These are phyloP conservation scores for Primulina tabacum DNA, from an alignment of 257 asterid species.

Conservation along the genomic window DNA sequence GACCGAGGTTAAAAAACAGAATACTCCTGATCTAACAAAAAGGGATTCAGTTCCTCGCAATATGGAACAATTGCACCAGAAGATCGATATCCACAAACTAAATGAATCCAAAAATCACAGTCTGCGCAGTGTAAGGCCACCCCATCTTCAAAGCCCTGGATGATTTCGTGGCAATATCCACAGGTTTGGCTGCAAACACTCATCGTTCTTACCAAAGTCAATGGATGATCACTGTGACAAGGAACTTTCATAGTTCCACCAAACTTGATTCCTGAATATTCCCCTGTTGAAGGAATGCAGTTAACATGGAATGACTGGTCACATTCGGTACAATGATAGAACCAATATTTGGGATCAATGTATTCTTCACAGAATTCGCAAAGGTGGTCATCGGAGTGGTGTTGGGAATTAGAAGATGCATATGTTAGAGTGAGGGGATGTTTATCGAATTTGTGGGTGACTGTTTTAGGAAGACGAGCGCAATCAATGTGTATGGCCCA, in stretches of 20 bases:
- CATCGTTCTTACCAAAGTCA: neutral
- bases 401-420: neutral
- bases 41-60: fast-evolving
- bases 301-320: neutral
- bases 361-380: neutral
- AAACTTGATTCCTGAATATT: neutral
- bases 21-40: too few species aligned
- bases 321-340: neutral
- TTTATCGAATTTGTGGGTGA: neutral
- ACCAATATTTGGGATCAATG: neutral
- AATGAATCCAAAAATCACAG: neutral
- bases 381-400: too few species aligned
- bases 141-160: neutral
- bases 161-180: neutral
- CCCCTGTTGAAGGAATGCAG: neutral
- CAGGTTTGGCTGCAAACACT: neutral
- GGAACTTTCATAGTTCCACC: neutral
- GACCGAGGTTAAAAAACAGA: too few species aligned
- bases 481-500: neutral
- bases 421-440: neutral
- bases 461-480: neutral
- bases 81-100: too few species aligned
- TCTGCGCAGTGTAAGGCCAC: neutral
- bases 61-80: too few species aligned
- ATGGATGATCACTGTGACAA: neutral